Conservation (phyloP, 2,329 filamentous ascomycete genomes). For the Lasiodiplodia theobromae region DNA sequence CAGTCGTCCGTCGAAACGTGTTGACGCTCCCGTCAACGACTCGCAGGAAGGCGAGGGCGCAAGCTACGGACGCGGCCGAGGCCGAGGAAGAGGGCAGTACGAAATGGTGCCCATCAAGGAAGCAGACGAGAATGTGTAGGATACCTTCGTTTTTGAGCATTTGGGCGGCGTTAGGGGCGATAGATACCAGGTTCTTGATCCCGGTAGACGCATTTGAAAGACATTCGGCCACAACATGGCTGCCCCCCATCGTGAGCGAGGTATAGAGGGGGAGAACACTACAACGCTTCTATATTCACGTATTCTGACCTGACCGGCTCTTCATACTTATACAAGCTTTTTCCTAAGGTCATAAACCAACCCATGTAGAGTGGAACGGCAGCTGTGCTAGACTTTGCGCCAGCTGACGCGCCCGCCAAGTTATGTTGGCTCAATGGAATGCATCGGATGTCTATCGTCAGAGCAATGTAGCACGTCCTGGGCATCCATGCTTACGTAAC, state of each 20-base stretch:
- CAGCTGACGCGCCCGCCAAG: not conserved
- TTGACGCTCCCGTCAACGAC: slow-evolving; percentile 32
- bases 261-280: not conserved
- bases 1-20: slow-evolving; percentile 33
- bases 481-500: no score
- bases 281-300: not conserved
- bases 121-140: slow-evolving; percentile 45
- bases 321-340: not conserved
- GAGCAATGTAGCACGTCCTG: no score
- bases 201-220: not conserved
- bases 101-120: slow-evolving; percentile 57
- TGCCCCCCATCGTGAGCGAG: not conserved
- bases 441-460: not conserved
- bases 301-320: not conserved
- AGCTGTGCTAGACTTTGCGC: not conserved
- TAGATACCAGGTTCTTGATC: slow-evolving; percentile 28
- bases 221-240: not conserved
- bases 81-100: slow-evolving; percentile 54
- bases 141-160: slow-evolving; percentile 37
- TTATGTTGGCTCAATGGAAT: not conserved
- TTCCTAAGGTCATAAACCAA: not conserved
- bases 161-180: slow-evolving; percentile 37
- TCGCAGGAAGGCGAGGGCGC: slow-evolving; percentile 44
- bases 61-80: slow-evolving; percentile 49
- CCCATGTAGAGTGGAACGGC: not conserved